These are phyloP conservation scores for Zangia roseola DNA, from an alignment of 768 basidiomycete species.

Conservation along the genomic window DNA sequence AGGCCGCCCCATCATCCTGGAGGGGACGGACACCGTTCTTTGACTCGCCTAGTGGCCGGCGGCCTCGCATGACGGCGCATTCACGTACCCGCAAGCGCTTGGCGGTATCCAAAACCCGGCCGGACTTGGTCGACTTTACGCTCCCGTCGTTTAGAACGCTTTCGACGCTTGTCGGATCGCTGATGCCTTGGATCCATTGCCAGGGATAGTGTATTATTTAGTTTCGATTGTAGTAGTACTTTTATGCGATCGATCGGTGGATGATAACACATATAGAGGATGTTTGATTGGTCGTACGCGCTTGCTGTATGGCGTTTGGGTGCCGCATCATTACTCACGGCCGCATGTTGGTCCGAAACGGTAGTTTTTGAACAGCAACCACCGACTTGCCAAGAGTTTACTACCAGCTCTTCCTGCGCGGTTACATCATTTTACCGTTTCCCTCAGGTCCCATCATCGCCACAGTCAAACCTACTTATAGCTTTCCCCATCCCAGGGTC, in stretches of 20 bases:
- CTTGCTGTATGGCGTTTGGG: too few relatives aligned
- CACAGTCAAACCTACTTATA: background rate
- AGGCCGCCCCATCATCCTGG: background rate
- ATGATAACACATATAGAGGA: too few relatives aligned
- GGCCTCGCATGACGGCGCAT: conserved; percentile 12
- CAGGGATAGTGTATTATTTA: background rate
- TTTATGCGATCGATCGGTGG: too few relatives aligned
- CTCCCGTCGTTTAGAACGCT: conserved; percentile 32
- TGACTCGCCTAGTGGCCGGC: conserved; percentile 13
- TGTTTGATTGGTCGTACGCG: too few relatives aligned
- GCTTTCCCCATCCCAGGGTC: background rate
- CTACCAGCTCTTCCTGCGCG: too few relatives aligned
- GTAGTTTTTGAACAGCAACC: too few relatives aligned
- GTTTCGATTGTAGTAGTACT: background rate
- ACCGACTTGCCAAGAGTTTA: too few relatives aligned
- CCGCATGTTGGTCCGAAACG: too few relatives aligned
- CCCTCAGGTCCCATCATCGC: background rate
- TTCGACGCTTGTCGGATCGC: conserved; percentile 31
- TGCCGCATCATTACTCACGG: too few relatives aligned
- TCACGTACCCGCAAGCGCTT: conserved; percentile 17
- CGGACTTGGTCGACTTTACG: conserved; percentile 29
- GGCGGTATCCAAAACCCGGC: conserved; percentile 4
- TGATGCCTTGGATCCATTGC: conserved; percentile 32
- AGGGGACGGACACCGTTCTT: conserved; percentile 15
- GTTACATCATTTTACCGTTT: too few relatives aligned